Conservation (phyloP, 2,329 filamentous ascomycete genomes). For the Paramyrothecium roridum region DNA sequence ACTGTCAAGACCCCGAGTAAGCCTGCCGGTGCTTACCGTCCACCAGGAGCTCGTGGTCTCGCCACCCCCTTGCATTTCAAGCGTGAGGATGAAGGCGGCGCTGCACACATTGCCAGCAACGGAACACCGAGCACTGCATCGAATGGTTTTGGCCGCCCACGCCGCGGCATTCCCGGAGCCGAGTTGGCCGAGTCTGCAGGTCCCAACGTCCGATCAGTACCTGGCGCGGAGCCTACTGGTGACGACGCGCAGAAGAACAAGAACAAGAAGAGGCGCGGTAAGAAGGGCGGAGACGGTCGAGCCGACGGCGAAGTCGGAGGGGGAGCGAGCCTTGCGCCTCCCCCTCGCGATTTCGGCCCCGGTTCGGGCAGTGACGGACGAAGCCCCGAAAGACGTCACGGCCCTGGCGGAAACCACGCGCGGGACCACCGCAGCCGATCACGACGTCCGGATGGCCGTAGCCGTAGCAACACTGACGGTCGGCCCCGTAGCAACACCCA, state of each 20-base stretch:
- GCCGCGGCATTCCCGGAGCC: slow-evolving; percentile 82
- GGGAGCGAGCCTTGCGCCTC: slow-evolving; percentile 45
- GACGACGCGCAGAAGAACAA: slow-evolving; percentile 83
- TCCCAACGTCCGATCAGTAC: slow-evolving; percentile 65
- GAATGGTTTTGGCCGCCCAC: slow-evolving; percentile 76
- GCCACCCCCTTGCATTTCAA: slow-evolving; percentile 92
- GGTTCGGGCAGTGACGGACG: slow-evolving; percentile 50
- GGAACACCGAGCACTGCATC: slow-evolving; percentile 66
- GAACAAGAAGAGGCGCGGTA: slow-evolving; percentile 97
- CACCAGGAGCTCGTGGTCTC: slow-evolving; percentile 86
- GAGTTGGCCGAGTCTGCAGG: slow-evolving; percentile 66
- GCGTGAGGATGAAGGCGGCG: slow-evolving; percentile 94
- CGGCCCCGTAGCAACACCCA: slow-evolving; percentile 44
- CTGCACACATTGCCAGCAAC: slow-evolving; percentile 78
- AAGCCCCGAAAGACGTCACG: slow-evolving; percentile 65
- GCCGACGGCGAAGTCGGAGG: slow-evolving; percentile 39
- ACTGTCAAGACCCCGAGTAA: slow-evolving; percentile 94
- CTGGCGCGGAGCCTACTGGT: slow-evolving; percentile 59
- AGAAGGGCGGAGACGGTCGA: slow-evolving; percentile 74
- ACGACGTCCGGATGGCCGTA: slow-evolving; percentile 46
- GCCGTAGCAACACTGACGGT: slow-evolving; percentile 45
- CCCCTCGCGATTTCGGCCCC: slow-evolving; percentile 31
- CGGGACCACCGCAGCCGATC: slow-evolving; percentile 48
- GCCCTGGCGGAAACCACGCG: slow-evolving; percentile 20
- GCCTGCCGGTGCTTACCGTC: slow-evolving; percentile 93